A percentile compares a stretch with the other conserved stretches of the same genome.
These are phyloP conservation scores for Echinosophora koreensis DNA, from an alignment of 306 rosid species.

Conservation along the genomic window DNA sequence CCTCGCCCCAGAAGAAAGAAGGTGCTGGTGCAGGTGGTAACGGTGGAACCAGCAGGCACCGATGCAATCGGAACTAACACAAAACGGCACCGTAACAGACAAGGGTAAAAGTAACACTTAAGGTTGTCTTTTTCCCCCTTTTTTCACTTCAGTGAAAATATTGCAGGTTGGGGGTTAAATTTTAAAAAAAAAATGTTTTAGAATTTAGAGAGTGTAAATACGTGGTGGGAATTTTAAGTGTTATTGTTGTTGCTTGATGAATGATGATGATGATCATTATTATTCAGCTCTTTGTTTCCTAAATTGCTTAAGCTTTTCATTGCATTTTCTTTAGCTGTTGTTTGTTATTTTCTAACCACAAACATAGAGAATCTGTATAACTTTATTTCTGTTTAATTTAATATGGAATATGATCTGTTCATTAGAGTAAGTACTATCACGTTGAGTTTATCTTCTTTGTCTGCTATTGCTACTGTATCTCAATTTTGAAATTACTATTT, in stretches of 20 bases:
- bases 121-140: conserved; percentile 22
- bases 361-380: conserved; percentile 50
- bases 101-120: conserved; percentile 48
- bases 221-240: conserved; percentile 38
- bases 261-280: background rate
- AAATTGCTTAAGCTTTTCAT: conserved; percentile 30
- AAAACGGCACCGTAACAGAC: background rate
- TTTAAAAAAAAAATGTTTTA: conserved; percentile 30
- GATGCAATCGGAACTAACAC: conserved; percentile 61
- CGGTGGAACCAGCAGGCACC: conserved; percentile 44
- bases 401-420: conserved; percentile 37
- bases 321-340: conserved; percentile 21
- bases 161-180: conserved; percentile 42
- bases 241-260: background rate
- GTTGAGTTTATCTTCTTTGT: conserved; percentile 58
- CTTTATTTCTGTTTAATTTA: background rate
- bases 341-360: conserved; percentile 37
- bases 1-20: conserved; percentile 73
- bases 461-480: conserved; percentile 31
- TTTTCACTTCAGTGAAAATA: conserved; percentile 41
- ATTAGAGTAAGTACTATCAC: conserved; percentile 29
- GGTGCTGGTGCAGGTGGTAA: conserved; percentile 27
- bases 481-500: background rate
- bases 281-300: conserved; percentile 34
- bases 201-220: conserved; percentile 67